Evolutionary conservation across 208 protist genomes (phyloP), one percentile per base, ranked within the genome.

Genomic region (Trichomonas vaginalis): DNA sequence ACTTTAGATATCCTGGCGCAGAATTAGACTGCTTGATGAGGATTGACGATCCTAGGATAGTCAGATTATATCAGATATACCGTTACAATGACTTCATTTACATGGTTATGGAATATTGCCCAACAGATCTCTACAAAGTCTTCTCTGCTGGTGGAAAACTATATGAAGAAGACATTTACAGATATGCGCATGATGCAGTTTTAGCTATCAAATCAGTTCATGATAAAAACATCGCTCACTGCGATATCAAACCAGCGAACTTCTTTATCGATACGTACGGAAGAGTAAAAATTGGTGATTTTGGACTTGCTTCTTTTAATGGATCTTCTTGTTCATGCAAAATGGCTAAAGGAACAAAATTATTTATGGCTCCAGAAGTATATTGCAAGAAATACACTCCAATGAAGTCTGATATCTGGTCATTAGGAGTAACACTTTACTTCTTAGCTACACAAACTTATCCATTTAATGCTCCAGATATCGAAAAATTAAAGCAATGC

Each of bases 161-260:
- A 27, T n/a, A 12, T 2, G 56, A 70, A 4, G 56, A 70, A 4
- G 56, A 70, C 17, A 27, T 70, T n/a, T n/a, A 27, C 21, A 70
- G n/a, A 70, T 70, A 70, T 27, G 56, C 56, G 6, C n/a, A 70
- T 27, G 4, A 70, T 70, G 56, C n/a, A n/a, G 96, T 61, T 56
- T 48, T 97, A 23, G 97, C 96, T 35, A 47, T 97, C 2, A 96
- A 97, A 80, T 96, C 97, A 48, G 83, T 97, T 42, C 97, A 97
- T 95, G 96, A 97, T 32, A 51, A 95, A 9, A 97, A 97, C 39
- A 97, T 97, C 47, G 88, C 97, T 23, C 97, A 97, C 90, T 90
- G 97, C n/a, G 97, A 97, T 86, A 40, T 97, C 17, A 92, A 96
- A 48, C 79, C 79, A 83, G 35, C 35, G 17, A 83, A 83, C 35